These are phyloP conservation scores for Fulvia fulva DNA, from an alignment of 2,329 filamentous ascomycete species.

Conservation along the genomic window DNA sequence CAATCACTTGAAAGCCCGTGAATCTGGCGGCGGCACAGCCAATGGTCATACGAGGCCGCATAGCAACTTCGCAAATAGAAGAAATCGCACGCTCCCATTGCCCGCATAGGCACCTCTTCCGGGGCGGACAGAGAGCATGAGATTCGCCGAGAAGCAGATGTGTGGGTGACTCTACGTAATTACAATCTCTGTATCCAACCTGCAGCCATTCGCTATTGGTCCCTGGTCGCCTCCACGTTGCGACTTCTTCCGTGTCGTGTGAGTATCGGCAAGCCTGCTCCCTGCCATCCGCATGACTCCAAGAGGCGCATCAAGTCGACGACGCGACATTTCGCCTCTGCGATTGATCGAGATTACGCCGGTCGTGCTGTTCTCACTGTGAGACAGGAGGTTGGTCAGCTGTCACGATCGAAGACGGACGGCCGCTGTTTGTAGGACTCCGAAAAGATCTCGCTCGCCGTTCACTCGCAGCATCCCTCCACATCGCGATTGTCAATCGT, in stretches of 20 bases:
- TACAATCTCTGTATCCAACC: conserved; percentile 3
- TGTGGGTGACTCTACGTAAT: conserved; percentile 13
- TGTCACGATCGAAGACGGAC: conserved; percentile 1
- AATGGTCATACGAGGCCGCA: conserved; percentile 1
- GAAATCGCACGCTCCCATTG: background rate
- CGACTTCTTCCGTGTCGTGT: conserved; percentile 8
- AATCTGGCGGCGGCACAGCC: conserved; percentile 2
- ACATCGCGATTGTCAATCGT: conserved; percentile 1
- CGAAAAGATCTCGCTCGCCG: background rate
- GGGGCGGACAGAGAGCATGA: conserved; percentile 9
- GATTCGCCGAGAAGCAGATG: conserved; percentile 13
- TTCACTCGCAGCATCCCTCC: conserved; percentile 5
- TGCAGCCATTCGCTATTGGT: conserved; percentile 5
- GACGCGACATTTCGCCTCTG: conserved; percentile 1
- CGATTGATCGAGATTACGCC: conserved; percentile 19
- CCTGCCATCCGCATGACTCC: conserved; percentile 13
- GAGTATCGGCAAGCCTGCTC: conserved; percentile 10
- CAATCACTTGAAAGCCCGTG: background rate
- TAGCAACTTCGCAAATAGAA: background rate
- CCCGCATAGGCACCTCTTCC: background rate
- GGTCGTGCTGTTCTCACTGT: conserved; percentile 12
- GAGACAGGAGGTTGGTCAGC: conserved; percentile 18
- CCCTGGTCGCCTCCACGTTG: conserved; percentile 10
- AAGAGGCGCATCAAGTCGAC: background rate
- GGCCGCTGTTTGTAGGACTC: background rate